A percentile compares a stretch with the other conserved stretches of the same genome.
Evolutionary conservation across 345 rosid genomes (phyloP).

Genomic region (Boechera stricta): DNA sequence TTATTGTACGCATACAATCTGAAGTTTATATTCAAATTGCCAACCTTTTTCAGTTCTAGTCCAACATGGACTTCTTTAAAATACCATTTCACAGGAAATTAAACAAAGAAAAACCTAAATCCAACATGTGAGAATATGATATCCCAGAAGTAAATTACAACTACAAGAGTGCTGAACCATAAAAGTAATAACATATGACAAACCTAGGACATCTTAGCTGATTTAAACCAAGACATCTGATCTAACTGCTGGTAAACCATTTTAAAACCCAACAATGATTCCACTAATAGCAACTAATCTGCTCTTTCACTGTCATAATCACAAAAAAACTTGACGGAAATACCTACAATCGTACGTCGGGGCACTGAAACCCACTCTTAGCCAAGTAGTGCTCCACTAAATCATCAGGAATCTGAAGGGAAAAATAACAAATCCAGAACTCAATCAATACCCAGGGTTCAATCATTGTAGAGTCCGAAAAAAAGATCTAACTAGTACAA

Average conservation of each 20-base stretch:
- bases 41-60: background rate
- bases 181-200: background rate
- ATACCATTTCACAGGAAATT: constrained; percentile 16
- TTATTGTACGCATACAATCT: constrained; percentile 2
- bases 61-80: background rate
- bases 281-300: background rate
- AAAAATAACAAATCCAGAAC: background rate
- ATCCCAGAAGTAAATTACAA: constrained; percentile 5
- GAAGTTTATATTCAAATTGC: constrained; percentile 1
- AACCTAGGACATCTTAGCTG: constrained; percentile 16
- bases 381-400: constrained; percentile 93
- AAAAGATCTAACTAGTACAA: background rate
- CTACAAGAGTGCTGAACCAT: background rate
- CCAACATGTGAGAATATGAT: constrained; percentile 1
- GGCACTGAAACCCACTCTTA: constrained; percentile 97
- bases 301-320: background rate
- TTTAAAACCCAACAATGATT: constrained; percentile 11
- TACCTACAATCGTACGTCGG: constrained; percentile 96
- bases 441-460: background rate
- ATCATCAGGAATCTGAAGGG: constrained; percentile 85
- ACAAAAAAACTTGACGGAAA: constrained; percentile 28
- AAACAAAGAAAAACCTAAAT: background rate
- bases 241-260: background rate
- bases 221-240: constrained; percentile 7
- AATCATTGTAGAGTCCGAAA: background rate